phyloP scores from a whole-genome alignment of 192 early-diverging fungal genomes.

The Tieghemiomyces parasiticus region DNA sequence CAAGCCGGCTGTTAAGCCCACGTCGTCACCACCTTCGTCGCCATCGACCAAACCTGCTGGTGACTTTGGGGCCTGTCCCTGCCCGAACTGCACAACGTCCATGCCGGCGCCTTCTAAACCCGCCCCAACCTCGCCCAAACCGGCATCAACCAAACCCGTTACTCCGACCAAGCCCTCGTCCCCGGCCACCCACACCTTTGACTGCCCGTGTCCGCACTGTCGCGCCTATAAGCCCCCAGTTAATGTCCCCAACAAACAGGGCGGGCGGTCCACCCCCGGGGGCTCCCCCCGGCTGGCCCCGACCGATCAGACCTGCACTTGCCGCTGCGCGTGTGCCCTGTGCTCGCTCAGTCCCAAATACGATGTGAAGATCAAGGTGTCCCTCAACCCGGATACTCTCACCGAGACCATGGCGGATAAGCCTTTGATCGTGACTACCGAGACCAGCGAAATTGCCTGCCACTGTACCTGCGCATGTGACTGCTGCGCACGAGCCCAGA shows the following conservation, averaged over 20 bases:
- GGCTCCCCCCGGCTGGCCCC: too few species aligned
- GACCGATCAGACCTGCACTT: too few species aligned
- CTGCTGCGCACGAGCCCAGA: constrained; percentile 2
- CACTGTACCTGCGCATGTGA: neutral
- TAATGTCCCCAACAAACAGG: too few species aligned
- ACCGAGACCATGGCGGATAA: neutral
- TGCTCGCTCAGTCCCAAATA: constrained; percentile 10
- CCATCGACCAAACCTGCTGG: too few species aligned
- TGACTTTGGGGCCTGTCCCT: neutral
- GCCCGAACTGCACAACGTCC: constrained; percentile 4
- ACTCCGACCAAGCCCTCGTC: too few species aligned
- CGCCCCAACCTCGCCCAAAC: neutral
- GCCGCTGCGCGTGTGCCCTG: constrained; percentile 3
- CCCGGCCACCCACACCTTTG: neutral
- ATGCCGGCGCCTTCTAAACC: neutral
- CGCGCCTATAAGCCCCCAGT: neutral
- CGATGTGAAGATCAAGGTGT: constrained; percentile 4
- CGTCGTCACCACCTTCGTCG: too few species aligned
- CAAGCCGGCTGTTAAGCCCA: too few species aligned
- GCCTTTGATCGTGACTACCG: neutral
- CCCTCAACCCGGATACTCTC: neutral
- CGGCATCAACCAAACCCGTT: too few species aligned
- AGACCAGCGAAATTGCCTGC: neutral
- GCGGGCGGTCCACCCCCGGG: too few species aligned
- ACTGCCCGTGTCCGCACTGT: constrained; percentile 5